These are phyloP conservation scores for Russula compacta DNA, from an alignment of 768 basidiomycete genomes.

Conservation along the genomic window DNA sequence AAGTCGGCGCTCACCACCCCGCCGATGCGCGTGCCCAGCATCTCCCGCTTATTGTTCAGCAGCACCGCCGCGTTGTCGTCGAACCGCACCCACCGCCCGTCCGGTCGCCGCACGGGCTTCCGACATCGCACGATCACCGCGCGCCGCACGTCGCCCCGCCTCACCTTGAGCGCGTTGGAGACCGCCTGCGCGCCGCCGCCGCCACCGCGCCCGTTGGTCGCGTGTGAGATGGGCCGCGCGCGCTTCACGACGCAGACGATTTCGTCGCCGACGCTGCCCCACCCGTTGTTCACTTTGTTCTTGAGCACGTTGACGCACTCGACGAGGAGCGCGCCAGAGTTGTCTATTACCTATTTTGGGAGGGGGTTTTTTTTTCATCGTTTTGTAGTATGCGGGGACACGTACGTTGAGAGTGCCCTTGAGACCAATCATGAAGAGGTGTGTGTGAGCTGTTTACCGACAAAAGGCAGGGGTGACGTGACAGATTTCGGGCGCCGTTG, in stretches of 20 bases:
- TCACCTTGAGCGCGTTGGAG: slow-evolving; percentile 79
- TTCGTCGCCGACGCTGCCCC: slow-evolving; percentile 90
- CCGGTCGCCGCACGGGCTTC: slow-evolving; percentile 76
- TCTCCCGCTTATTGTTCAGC: slow-evolving; percentile 90
- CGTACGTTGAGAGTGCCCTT: slow-evolving; percentile 83
- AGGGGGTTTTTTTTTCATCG: neutral
- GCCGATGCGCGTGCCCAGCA: slow-evolving; percentile 91
- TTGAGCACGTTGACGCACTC: slow-evolving; percentile 97
- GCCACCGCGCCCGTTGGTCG: slow-evolving; percentile 22
- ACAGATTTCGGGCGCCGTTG: neutral
- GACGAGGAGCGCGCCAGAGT: slow-evolving; percentile 87
- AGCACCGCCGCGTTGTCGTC: slow-evolving; percentile 96
- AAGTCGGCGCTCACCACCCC: slow-evolving; percentile 90
- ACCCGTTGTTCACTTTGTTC: slow-evolving; percentile 91
- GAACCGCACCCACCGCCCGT: slow-evolving; percentile 81
- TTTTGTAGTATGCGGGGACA: neutral
- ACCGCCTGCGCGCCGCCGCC: slow-evolving; percentile 50
- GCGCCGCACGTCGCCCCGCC: slow-evolving; percentile 88
- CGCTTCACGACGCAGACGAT: slow-evolving; percentile 92
- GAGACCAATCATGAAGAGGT: slow-evolving; percentile 78
- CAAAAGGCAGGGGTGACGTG: neutral
- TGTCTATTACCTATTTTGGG: slow-evolving; percentile 75
- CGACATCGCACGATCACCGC: slow-evolving; percentile 93
- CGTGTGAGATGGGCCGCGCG: slow-evolving; percentile 63
- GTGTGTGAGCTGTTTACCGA: neutral